Evolutionary conservation across 1,284 basidiomycete genomes (phyloP).

Genomic region (Gastroboletus turbinatus): DNA sequence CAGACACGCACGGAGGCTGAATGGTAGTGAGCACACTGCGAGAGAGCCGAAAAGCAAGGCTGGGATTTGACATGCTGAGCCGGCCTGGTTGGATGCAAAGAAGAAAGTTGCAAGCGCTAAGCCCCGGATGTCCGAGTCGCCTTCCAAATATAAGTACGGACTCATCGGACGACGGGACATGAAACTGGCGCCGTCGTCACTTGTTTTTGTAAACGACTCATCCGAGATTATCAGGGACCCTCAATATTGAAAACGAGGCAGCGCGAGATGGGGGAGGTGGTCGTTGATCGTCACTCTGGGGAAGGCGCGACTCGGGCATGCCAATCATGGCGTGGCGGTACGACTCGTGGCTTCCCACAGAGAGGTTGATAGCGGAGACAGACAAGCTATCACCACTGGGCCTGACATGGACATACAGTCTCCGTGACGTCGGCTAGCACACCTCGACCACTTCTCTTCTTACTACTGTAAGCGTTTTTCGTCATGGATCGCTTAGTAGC

Average conservation of each 20-base stretch:
- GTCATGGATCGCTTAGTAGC: too few species aligned
- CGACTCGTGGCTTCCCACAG: too few species aligned
- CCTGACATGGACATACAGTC: too few species aligned
- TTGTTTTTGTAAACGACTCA: not conserved
- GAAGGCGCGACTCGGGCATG: too few species aligned
- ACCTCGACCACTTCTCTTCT: too few species aligned
- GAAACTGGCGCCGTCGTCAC: not conserved
- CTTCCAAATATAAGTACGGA: not conserved
- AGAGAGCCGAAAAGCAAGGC: constrained; percentile 39
- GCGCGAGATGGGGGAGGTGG: constrained; percentile 48
- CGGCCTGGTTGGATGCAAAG: not conserved
- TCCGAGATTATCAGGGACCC: too few species aligned
- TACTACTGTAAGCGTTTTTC: too few species aligned
- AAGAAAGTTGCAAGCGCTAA: not conserved
- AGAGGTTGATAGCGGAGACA: too few species aligned
- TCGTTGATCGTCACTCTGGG: constrained; percentile 68
- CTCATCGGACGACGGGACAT: not conserved
- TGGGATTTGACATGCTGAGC: not conserved
- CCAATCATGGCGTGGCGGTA: too few species aligned
- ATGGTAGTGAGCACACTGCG: constrained; percentile 41
- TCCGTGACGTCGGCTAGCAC: too few species aligned
- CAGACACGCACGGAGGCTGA: constrained; percentile 38
- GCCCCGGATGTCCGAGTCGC: not conserved
- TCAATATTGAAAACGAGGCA: not conserved
- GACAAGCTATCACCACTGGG: too few species aligned